Evolutionary conservation across 2,329 filamentous ascomycete species (phyloP).

Genomic region (Ophiostoma angusticollis): DNA sequence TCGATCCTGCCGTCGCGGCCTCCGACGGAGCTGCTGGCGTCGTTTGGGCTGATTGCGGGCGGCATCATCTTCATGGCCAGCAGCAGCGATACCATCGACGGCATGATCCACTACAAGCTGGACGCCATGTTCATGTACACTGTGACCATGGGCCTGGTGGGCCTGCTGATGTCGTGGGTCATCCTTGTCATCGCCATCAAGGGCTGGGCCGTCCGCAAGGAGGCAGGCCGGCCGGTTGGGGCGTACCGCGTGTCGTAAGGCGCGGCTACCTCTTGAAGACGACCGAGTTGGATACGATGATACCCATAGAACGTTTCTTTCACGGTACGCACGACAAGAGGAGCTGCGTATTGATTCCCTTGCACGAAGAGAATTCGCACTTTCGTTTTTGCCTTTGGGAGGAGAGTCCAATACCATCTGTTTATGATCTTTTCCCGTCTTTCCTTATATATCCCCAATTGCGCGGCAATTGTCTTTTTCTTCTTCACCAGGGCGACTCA

Average conservation of each 20-base stretch:
- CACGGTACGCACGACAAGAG: not conserved
- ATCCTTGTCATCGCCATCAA: constrained; percentile 70
- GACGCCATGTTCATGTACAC: constrained; percentile 94
- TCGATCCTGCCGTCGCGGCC: constrained; percentile 73
- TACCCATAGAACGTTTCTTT: too few species aligned
- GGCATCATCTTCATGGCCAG: constrained; percentile 90
- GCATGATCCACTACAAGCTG: constrained; percentile 64
- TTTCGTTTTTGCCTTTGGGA: constrained; percentile 1
- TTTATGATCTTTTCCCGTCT: constrained; percentile 5
- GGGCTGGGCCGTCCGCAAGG: constrained; percentile 59
- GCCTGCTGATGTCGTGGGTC: constrained; percentile 75
- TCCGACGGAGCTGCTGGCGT: constrained; percentile 74
- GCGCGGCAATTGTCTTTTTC: not conserved
- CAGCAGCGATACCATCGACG: constrained; percentile 60
- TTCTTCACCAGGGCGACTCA: too few species aligned
- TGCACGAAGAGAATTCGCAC: constrained; percentile 3
- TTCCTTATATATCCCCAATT: constrained; percentile 10
- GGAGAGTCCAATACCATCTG: not conserved
- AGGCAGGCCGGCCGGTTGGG: constrained; percentile 19
- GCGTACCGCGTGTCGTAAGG: constrained; percentile 12
- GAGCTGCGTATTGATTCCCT: too few species aligned
- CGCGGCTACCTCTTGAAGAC: not conserved
- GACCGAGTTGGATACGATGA: not conserved
- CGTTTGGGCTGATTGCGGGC: constrained; percentile 78
- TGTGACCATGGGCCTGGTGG: constrained; percentile 70